phyloP scores from a whole-genome alignment of 768 basidiomycete species.

The Phallus indusiatus region DNA sequence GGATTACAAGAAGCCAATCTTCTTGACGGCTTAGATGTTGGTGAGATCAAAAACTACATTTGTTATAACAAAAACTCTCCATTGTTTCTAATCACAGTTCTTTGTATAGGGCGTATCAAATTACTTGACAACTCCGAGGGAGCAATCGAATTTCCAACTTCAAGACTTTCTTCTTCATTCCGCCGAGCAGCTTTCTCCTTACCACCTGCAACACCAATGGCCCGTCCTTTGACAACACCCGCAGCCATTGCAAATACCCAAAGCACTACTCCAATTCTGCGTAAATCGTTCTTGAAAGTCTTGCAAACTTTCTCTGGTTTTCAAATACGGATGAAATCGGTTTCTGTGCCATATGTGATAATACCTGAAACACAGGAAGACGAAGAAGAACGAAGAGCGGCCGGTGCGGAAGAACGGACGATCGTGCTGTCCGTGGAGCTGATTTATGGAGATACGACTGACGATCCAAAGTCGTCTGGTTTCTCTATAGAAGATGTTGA shows the following conservation, averaged over 20 bases:
- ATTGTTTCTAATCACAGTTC: background rate
- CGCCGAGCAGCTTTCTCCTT: constrained; percentile 62
- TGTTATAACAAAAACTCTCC: background rate
- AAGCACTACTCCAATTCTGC: constrained; percentile 52
- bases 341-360: constrained; percentile 80
- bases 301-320: constrained; percentile 75
- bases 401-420: constrained; percentile 73
- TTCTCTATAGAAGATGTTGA: constrained; percentile 72
- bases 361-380: constrained; percentile 42
- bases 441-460: constrained; percentile 68
- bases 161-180: constrained; percentile 58
- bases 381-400: constrained; percentile 44
- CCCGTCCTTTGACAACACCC: constrained; percentile 35
- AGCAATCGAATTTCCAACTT: constrained; percentile 49
- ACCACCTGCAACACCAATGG: constrained; percentile 36
- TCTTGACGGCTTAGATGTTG: constrained; percentile 55
- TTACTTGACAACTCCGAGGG: constrained; percentile 28
- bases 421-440: constrained; percentile 88
- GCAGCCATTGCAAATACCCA: constrained; percentile 34
- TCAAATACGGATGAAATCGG: constrained; percentile 87
- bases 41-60: constrained; percentile 26
- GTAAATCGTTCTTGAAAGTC: constrained; percentile 79
- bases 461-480: constrained; percentile 28
- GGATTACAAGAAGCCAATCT: constrained; percentile 62
- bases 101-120: constrained; percentile 23